phyloP scores from a whole-genome alignment of 2,329 filamentous ascomycete species.

The Aspergillus sp. region DNA sequence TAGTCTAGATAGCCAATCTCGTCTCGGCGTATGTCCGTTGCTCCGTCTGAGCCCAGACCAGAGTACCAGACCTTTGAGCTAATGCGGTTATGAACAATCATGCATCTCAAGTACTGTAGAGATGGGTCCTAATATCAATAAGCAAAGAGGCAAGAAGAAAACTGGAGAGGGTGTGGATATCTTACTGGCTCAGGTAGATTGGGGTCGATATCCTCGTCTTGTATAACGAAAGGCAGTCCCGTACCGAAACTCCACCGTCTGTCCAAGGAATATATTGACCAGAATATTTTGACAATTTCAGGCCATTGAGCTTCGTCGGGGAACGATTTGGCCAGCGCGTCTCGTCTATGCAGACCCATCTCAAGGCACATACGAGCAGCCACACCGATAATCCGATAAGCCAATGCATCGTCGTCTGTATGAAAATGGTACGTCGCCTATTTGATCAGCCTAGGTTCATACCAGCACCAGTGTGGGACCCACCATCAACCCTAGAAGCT shows the following conservation, averaged over 20 bases:
- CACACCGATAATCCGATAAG: constrained; percentile 84
- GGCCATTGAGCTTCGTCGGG: constrained; percentile 66
- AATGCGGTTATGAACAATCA: constrained; percentile 81
- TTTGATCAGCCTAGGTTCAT: constrained; percentile 4
- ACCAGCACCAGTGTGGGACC: constrained; percentile 3
- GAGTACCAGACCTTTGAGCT: constrained; percentile 85
- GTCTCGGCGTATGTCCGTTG: constrained; percentile 65
- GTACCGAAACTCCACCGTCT: constrained; percentile 87
- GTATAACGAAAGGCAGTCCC: constrained; percentile 79
- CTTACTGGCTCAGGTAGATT: constrained; percentile 74
- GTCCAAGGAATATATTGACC: constrained; percentile 83
- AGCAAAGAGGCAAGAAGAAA: not conserved
- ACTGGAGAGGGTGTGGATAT: not conserved
- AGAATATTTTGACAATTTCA: constrained; percentile 73
- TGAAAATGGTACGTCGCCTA: constrained; percentile 79
- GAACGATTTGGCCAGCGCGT: constrained; percentile 68
- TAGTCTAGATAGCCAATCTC: constrained; percentile 80
- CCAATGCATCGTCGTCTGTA: constrained; percentile 78
- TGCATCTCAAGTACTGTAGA: constrained; percentile 73
- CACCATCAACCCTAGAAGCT: constrained; percentile 55
- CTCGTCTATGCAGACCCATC: constrained; percentile 77
- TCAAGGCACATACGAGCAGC: constrained; percentile 77
- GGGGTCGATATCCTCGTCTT: constrained; percentile 82
- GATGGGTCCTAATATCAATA: constrained; percentile 38
- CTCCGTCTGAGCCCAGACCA: constrained; percentile 68